Evolutionary conservation across 148 eudicot genomes (phyloP).

Genomic region (Polygonum maritimum): DNA sequence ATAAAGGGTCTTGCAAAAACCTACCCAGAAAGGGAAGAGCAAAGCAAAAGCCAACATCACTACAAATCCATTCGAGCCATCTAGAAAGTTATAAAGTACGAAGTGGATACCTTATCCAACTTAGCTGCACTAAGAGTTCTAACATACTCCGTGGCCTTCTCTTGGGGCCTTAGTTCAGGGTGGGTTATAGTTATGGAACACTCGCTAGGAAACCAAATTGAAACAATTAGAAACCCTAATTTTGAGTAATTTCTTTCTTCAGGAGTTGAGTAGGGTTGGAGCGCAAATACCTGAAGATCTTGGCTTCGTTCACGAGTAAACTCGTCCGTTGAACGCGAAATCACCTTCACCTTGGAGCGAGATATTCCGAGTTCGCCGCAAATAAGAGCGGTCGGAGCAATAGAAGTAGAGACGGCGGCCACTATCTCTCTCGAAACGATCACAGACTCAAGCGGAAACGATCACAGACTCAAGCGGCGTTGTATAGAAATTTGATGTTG

Average conservation of each 20-base stretch:
- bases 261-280: not conserved
- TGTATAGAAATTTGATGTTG: no score
- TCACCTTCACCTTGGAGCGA: slow-evolving; percentile 40
- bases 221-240: not conserved
- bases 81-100: not conserved
- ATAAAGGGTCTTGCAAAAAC: slow-evolving; percentile 85
- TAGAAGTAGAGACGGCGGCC: no score
- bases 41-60: not conserved
- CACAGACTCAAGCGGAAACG: no score
- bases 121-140: slow-evolving; percentile 88
- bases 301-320: slow-evolving; percentile 86
- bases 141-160: slow-evolving; percentile 81
- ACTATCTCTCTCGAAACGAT: no score
- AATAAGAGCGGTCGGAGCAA: no score
- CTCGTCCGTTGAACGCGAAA: slow-evolving; percentile 73
- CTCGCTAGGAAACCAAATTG: slow-evolving; percentile 37
- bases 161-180: slow-evolving; percentile 79
- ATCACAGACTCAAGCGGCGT: no score
- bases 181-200: slow-evolving; percentile 73
- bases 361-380: no score
- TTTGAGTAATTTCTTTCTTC: no score
- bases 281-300: slow-evolving; percentile 58
- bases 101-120: slow-evolving; percentile 60
- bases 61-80: not conserved
- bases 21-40: slow-evolving; percentile 16